phyloP scores from a whole-genome alignment of 2,329 filamentous ascomycete species.

The Pseudopyrenochaeta lycopersici region DNA sequence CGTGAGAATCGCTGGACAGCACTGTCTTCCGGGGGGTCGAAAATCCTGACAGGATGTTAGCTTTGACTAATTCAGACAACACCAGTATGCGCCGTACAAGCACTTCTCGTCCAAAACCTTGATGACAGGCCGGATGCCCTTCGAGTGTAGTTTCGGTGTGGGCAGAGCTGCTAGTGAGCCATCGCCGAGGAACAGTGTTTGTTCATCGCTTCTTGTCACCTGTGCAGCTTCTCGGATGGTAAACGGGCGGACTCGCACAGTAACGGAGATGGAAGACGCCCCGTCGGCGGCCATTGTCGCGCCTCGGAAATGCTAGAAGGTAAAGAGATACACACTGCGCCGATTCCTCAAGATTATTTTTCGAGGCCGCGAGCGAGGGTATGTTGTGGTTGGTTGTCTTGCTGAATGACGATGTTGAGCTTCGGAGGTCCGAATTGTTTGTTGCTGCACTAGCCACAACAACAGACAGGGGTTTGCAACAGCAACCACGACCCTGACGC shows the following conservation, averaged over 20 bases:
- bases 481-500: constrained; percentile 31
- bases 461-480: constrained; percentile 37
- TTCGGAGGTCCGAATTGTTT: constrained; percentile 22
- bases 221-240: constrained; percentile 94
- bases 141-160: constrained; percentile 82
- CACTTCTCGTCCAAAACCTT: constrained; percentile 97
- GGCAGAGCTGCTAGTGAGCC: constrained; percentile 90
- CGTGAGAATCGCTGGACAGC: constrained; percentile 87
- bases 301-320: constrained; percentile 17
- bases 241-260: constrained; percentile 71
- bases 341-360: constrained; percentile 15
- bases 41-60: constrained; percentile 71
- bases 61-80: constrained; percentile 4
- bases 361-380: constrained; percentile 24
- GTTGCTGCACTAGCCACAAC: constrained; percentile 33
- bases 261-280: constrained; percentile 61
- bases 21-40: constrained; percentile 95
- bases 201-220: constrained; percentile 80
- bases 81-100: constrained; percentile 68
- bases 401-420: constrained; percentile 34
- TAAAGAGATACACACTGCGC: constrained; percentile 21
- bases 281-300: constrained; percentile 51
- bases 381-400: constrained; percentile 23
- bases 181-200: constrained; percentile 92
- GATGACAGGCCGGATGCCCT: constrained; percentile 89